Conservation (phyloP, 495 filamentous ascomycete species). For the Hypoxylon trugodes region DNA sequence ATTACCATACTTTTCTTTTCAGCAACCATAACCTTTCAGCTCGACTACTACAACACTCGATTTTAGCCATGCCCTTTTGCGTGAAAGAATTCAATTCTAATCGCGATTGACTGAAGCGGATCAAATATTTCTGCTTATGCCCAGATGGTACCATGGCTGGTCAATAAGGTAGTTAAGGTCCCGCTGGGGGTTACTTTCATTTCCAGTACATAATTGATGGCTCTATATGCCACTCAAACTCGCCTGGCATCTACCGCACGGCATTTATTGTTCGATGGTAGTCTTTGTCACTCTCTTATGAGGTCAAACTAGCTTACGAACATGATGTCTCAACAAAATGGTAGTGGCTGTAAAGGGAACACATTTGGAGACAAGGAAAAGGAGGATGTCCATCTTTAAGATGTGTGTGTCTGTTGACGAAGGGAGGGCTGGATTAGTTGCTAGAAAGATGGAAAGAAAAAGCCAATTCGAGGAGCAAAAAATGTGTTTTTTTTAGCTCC, state of each 20-base stretch:
- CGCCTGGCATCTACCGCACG: not conserved
- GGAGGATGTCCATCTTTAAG: conserved; percentile 6
- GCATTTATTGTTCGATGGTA: not conserved
- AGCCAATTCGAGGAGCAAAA: not conserved
- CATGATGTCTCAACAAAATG: conserved; percentile 7
- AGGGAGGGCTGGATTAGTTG: not conserved
- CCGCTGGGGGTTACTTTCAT: conserved; percentile 27
- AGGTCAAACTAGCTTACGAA: conserved; percentile 3
- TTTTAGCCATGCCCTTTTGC: conserved; percentile 6
- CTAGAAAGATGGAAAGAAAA: conserved; percentile 3
- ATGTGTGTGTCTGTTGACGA: not conserved
- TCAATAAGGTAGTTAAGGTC: conserved; percentile 1
- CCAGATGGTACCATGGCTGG: not conserved
- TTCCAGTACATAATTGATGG: conserved; percentile 45
- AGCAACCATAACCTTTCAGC: conserved; percentile 4
- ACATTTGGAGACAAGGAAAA: conserved; percentile 14
- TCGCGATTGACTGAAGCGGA: conserved; percentile 4
- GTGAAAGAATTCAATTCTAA: conserved; percentile 1
- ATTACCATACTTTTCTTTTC: conserved; percentile 34
- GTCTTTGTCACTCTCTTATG: not conserved
- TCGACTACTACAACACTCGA: conserved; percentile 2
- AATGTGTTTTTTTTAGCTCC: no score
- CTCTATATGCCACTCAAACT: conserved; percentile 19
- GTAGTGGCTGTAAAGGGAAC: not conserved
- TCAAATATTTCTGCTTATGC: not conserved